phyloP scores from a whole-genome alignment of 495 filamentous ascomycete genomes.

The Talaromyces liani region DNA sequence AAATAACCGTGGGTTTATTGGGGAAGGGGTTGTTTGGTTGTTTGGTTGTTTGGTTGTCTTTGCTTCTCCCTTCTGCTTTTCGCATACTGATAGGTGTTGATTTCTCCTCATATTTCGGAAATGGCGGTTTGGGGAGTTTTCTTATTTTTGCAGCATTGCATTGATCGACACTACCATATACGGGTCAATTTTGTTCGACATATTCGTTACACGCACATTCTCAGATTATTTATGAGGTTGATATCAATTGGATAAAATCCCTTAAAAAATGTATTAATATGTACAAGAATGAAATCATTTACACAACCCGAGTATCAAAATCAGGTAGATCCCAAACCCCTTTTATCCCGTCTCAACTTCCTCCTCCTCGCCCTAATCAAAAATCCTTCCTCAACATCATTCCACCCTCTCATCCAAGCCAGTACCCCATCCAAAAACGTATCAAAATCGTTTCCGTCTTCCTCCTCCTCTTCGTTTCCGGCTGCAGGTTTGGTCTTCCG shows the following conservation, averaged over 20 bases:
- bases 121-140: neutral
- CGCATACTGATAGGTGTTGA: slow-evolving; percentile 1
- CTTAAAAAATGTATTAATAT: neutral
- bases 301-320: neutral
- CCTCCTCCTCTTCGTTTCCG: neutral
- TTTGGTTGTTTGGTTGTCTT: neutral
- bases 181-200: neutral
- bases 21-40: neutral
- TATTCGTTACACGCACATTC: neutral
- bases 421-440: slow-evolving; percentile 27
- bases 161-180: neutral
- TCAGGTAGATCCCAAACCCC: neutral
- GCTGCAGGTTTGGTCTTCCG: slow-evolving; percentile 5
- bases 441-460: slow-evolving; percentile 17
- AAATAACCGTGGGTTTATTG: neutral
- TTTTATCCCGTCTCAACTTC: slow-evolving; percentile 14
- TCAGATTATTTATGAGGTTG: neutral
- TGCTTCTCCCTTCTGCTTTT: neutral
- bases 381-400: slow-evolving; percentile 31
- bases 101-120: neutral
- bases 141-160: neutral
- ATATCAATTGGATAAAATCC: neutral
- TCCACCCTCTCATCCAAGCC: slow-evolving; percentile 37
- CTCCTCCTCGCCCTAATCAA: slow-evolving; percentile 20
- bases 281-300: neutral